These are phyloP conservation scores for Lasiodiplodia sp. DNA, from an alignment of 2,329 filamentous ascomycete genomes.

Conservation along the genomic window DNA sequence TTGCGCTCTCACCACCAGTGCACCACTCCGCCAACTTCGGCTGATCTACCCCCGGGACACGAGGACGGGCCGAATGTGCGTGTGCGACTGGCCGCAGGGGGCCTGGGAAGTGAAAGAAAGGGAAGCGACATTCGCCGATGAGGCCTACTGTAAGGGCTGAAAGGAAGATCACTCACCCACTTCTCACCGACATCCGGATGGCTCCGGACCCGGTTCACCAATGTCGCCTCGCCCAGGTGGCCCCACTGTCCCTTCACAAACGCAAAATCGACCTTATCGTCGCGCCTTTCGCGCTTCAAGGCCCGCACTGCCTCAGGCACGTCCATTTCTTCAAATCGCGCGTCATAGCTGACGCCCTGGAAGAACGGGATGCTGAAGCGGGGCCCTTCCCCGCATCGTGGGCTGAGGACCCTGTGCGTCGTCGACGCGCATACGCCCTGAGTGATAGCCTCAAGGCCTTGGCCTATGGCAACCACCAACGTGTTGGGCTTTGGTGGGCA, in stretches of 20 bases:
- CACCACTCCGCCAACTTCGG: conserved; percentile 26
- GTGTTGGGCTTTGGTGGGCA: conserved; percentile 78
- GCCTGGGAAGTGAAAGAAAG: conserved; percentile 11
- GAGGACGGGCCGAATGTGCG: conserved; percentile 28
- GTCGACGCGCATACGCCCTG: conserved; percentile 82
- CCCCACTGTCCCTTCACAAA: conserved; percentile 74
- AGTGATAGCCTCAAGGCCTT: conserved; percentile 85
- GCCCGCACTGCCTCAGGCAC: conserved; percentile 69
- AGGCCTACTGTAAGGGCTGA: conserved; percentile 21
- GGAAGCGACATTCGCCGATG: conserved; percentile 24
- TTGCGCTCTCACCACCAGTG: conserved; percentile 22
- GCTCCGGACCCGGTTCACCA: conserved; percentile 84
- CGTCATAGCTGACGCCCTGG: conserved; percentile 82
- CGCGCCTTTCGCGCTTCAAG: conserved; percentile 65
- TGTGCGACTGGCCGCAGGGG: conserved; percentile 16
- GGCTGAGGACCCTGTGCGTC: conserved; percentile 83
- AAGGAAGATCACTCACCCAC: conserved; percentile 57
- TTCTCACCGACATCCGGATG: conserved; percentile 86
- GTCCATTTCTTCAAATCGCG: conserved; percentile 79
- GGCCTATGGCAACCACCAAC: conserved; percentile 85
- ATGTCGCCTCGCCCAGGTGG: conserved; percentile 79
- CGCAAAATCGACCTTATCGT: conserved; percentile 86
- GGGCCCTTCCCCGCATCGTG: conserved; percentile 71
- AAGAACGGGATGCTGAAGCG: conserved; percentile 87
- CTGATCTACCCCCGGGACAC: conserved; percentile 29